A percentile compares a stretch with the other conserved stretches of the same genome.
Conservation (phyloP, 768 basidiomycete genomes). For the Artomyces pyxidatus region DNA sequence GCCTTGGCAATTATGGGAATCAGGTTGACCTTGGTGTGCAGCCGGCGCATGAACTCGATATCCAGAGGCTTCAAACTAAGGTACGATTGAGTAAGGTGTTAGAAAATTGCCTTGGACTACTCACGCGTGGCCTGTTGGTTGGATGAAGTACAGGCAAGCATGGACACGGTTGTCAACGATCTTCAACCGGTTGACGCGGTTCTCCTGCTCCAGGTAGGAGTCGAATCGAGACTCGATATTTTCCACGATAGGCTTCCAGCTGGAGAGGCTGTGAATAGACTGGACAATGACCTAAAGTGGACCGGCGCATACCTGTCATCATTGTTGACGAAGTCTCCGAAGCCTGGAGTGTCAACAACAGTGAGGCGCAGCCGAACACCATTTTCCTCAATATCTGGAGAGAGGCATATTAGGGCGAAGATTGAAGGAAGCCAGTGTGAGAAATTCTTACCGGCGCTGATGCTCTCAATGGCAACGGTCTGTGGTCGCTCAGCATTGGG, state of each 20-base stretch:
- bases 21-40: conserved; percentile 96
- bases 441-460: conserved; percentile 73
- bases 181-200: conserved; percentile 92
- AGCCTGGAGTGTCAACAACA: conserved; percentile 99
- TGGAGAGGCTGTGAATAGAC: conserved; percentile 25
- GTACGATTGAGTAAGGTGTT: background rate
- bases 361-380: conserved; percentile 94
- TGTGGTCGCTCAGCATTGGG: conserved; percentile 83
- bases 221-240: conserved; percentile 98
- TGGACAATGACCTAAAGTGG: conserved; percentile 11
- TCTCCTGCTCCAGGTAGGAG: conserved; percentile 96
- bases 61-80: conserved; percentile 94
- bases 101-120: conserved; percentile 23
- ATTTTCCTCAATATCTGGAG: conserved; percentile 94
- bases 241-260: conserved; percentile 98
- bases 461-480: conserved; percentile 97
- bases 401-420: conserved; percentile 2
- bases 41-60: conserved; percentile 96
- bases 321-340: conserved; percentile 99
- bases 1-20: conserved; percentile 99
- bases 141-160: conserved; percentile 98
- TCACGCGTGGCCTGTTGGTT: conserved; percentile 96
- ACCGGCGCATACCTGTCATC: conserved; percentile 71
- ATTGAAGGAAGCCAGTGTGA: background rate
- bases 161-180: conserved; percentile 96